Base-by-base conservation (phyloP, 2,329 filamentous ascomycete species). In the Talaromyces sp. region DNA sequence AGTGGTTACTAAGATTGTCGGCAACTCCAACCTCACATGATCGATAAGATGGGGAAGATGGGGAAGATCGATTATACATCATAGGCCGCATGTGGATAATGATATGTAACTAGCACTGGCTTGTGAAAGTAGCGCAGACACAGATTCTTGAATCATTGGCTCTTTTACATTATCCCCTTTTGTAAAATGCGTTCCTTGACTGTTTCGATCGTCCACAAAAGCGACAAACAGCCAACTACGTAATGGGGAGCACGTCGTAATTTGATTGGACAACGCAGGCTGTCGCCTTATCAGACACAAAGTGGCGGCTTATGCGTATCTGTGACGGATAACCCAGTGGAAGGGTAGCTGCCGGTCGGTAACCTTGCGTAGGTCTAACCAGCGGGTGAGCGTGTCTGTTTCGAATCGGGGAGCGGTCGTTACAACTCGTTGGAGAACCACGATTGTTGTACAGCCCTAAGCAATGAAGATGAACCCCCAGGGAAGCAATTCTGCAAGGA, bases 401-500 rank as follows among this genome's bases (percentile, higher is more conserved):
- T 80, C 79, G 79, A 81, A 79, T 73, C 75, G 72, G 68, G 73
- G 78, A 79, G 76, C 76, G 75, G 77, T 73, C 72, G 73, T 69
- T 73, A 70, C 73, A 57, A 82, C 80, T 81, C 80, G 78, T 75
- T 72, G 69, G 77, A 78, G 82, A 78, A 78, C 77, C 73, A 74
- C 76, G 80, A 81, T 73, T 61, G 79, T 75, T 81, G 75, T 65
- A 69, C 69, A 72, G 70, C 75, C 74, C 65, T 83, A 79, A 82
- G 80, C 74, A 73, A 78, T 80, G 77, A 74, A 77, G 70, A 68
- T 73, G 69, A 82, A 63, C 61, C 78, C 81, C 80, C 77, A 82
- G 80, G 77, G 78, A 80, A 81, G 80, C 72, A 78, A 82, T 81
- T 80, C 77, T 78, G 79, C 80, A 82, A 78, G 81, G 78, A 77